Base-by-base conservation (phyloP, 176 grass and related monocot genomes). In the Rhynchospora tenuis region DNA sequence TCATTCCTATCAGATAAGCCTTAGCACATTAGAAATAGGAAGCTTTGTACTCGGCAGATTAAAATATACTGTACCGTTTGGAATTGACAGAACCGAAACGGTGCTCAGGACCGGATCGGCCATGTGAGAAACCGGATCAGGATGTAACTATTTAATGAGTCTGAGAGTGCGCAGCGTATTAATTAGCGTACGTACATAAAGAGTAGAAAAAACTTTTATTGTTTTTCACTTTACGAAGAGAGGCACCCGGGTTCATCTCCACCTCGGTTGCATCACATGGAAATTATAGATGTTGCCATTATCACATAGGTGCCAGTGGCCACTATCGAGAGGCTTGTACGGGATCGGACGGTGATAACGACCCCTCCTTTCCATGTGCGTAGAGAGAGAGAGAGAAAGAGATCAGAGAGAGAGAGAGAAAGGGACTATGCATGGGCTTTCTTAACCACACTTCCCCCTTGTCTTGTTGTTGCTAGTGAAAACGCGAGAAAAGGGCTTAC, bases 291-390 rank as follows among this genome's bases (percentile, higher is more conserved):
- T 44, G 54, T 27, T 80, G 56, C 33, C 56, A 48, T 82, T 82
- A 82, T 64, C 80, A 82, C 63, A 81, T 81, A 65, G 80, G 80
- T 82, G 80, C 80, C 59, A 82, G 80, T 82, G 63, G 44, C 59
- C 80, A 67, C 45, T 65, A 82, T 68, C 11, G 23, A 22, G 22
- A 65, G 23, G 61, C 80, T 82, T 82, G 80, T 82, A 82, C 80
- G 80, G 80, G 80, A 82, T 82, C 80, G 80, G 80, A 82, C 80
- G 61, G 61, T 82, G 80, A 82, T 82, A 82, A 82, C 61, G 80
- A 82, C 80, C 60, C 43, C 45, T 66, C 80, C 61, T 82, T 82
- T 82, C 79, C 59, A 81, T 81, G 79, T 81, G 79, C 79, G 51
- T 65, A 81, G 43, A 75, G 71, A 75, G 71, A 75, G 71, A 72